Base-by-base conservation (phyloP, 176 grass and related monocot species). In the Rhipidocladum racemiflorum region DNA sequence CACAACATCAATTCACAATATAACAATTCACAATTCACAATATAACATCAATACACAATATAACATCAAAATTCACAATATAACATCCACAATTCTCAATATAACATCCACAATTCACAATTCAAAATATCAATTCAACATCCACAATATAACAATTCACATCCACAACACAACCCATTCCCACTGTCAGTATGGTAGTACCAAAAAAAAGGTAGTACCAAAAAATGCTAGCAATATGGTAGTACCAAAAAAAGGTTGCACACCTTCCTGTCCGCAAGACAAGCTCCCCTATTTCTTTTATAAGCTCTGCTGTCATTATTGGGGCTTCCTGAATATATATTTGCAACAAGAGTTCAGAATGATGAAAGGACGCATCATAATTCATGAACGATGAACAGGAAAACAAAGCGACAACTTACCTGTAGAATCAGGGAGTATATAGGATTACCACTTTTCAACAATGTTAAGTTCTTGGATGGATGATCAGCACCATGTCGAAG, bases 261-360 rank as follows among this genome's bases (percentile, higher is more conserved):
- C 75, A 92, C 96, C 96, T 98, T 87, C 96, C 92, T 79, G 96
- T 98, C 56, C 92, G 88, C 78, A 98, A 70, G 46, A 98, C 89
- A 72, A 98, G 91, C 61, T 98, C 96, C 71, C 93, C 96, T 44
- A 87, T 95, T 95, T 98, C 96, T 98, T 86, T 98, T 81, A 98
- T 98, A 74, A 95, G 88, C 73, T 98, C 92, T 87, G 91, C 92
- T 89, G 96, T 98, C 87, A 98, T 83, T 72, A 98, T 91, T 5
- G 96, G 96, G 6, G 92, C 96, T 74, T 98, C 92, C 96, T 98
- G 86, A 70, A 87, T 36, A 88, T 36, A 73, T 61, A 84, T 81
- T 50, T 30, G 54, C 77, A 21, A 15, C 48, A 65, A 38, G 48
- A 18, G 17, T 34, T 78, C 42, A 79, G 69, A 85, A 81, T 17